Base-by-base conservation (phyloP, 352 stramenopile species). In the Phytophthora vignae region DNA sequence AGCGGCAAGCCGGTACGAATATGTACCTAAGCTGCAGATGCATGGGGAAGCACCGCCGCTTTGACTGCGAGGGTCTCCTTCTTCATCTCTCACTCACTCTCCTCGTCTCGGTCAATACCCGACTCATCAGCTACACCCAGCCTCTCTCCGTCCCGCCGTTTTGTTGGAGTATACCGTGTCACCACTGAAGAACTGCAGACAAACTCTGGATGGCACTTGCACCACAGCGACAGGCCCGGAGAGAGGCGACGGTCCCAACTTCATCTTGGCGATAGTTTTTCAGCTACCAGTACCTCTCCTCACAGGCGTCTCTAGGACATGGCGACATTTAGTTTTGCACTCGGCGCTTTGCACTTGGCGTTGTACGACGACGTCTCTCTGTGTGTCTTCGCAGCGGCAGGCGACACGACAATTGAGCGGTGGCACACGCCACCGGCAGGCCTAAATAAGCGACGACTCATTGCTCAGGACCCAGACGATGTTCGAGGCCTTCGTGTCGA, bases 391-490 rank as follows among this genome's bases (percentile, higher is more conserved):
- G 55, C 19, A 48, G 25, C 29, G 53, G 55, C 44, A 60, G 52
- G 38, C 22, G 53, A 50, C 42, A 36, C 60, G 40, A 17, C 36
- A 52, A 19, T n/a, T 22, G 29, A 4, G 48, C 31, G 57, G 12
- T 50, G 38, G 19, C 38, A 33, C 8, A 59, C 25, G 46, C 46
- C 52, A 55, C 25, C 19, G 36, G 49, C 36, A 62, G 49, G 55
- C 60, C 74, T 95, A 95, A 75, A 95, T 95, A 74, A 95, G 88
- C 31, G 88, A 95, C 4, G 88, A 94, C 53, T 91, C 80, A 69
- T 88, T 83, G 60, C 87, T 88, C 57, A 96, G 80, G 55, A 87
- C 84, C 84, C 87, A 94, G 7, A 95, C 90, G 60, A 96, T 93
- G 50, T 94, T 85, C 27, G 90, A 95, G 49, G 69, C 82, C 68